Evolutionary conservation across 306 rosid species (phyloP).

Genomic region (Cyamopsis tetragonoloba): DNA sequence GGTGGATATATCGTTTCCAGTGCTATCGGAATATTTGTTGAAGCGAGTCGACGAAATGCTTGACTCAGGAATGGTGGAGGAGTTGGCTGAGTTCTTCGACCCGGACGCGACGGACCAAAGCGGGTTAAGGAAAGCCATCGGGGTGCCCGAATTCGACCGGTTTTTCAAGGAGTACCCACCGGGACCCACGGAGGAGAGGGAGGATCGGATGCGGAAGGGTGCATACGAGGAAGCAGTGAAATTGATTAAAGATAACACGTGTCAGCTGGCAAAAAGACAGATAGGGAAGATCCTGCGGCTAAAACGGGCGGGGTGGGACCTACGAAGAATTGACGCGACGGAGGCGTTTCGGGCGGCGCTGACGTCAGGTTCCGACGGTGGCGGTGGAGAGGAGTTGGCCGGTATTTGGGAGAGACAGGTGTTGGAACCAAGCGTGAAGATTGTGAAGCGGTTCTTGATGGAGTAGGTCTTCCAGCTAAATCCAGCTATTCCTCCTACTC

Average conservation of each 20-base stretch:
- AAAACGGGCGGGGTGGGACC: constrained; percentile 68
- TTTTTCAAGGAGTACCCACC: constrained; percentile 48
- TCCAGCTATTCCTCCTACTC: constrained; percentile 14
- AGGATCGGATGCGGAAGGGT: constrained; percentile 37
- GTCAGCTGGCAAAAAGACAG: constrained; percentile 66
- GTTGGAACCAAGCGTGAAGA: constrained; percentile 85
- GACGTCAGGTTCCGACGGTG: constrained; percentile 30
- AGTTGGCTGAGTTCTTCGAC: constrained; percentile 69
- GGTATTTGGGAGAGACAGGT: constrained; percentile 72
- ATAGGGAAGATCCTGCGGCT: constrained; percentile 54
- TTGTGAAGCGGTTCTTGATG: constrained; percentile 85
- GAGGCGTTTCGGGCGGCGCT: constrained; percentile 55
- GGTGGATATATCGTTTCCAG: constrained; percentile 67
- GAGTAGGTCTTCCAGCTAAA: constrained; percentile 86
- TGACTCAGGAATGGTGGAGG: constrained; percentile 71
- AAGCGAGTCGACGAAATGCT: constrained; percentile 91
- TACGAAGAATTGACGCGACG: constrained; percentile 74
- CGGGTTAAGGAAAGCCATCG: constrained; percentile 81
- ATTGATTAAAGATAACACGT: constrained; percentile 74
- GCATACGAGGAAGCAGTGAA: constrained; percentile 70
- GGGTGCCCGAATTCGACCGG: constrained; percentile 78
- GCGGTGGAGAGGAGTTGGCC: constrained; percentile 36
- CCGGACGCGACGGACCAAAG: constrained; percentile 27
- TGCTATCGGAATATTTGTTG: constrained; percentile 45
- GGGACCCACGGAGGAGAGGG: background rate